Evolutionary conservation across 1,284 basidiomycete genomes (phyloP), one percentile per base, ranked within the genome.

Genomic region (Puccinia hordei): DNA sequence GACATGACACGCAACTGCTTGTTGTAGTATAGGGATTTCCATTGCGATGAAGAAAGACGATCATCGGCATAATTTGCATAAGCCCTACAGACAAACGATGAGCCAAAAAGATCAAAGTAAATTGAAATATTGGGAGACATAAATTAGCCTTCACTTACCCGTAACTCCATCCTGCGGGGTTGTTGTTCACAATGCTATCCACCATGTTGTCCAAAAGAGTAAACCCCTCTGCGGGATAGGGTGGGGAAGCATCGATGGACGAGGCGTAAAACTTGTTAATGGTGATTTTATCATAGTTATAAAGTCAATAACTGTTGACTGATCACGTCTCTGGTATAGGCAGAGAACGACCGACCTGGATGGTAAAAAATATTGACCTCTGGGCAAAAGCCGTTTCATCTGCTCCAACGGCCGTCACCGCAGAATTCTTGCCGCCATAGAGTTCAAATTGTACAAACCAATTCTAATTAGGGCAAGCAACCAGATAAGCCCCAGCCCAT

Each of bases 21-120:
- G 15, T 69, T 78, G 46, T 78, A 78, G 27, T 78, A 78, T 17
- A 57, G 35, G 0, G 46, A 46, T 44, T 68, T 78, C 75, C 75
- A 78, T 69, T 68, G 46, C 30, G 38, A 55, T 41, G 44, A 13
- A 68, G 75, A 44, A 24, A 78, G 55, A 19, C 75, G 59, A 69
- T 66, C 33, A 69, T 78, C 75, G 30, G 59, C 51, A 66, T 78
- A 78, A 78, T 78, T 78, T 5, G 65, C 30, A 78, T 78, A 78
- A 51, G 63, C 75, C 17, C 75, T 78, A 15, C 33, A n/a, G 38
- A 41, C 2, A 74, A 61, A 61, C 12, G 22, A n/a, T 53, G 30
- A 33, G 44, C 17, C 13, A 33, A 24, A 68, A 30, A 30, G 19
- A 22, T 0, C 10, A 30, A 75, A 3, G 30, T 5, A 27, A 13